phyloP scores from a whole-genome alignment of 345 rosid genomes.

The Salix brachista region DNA sequence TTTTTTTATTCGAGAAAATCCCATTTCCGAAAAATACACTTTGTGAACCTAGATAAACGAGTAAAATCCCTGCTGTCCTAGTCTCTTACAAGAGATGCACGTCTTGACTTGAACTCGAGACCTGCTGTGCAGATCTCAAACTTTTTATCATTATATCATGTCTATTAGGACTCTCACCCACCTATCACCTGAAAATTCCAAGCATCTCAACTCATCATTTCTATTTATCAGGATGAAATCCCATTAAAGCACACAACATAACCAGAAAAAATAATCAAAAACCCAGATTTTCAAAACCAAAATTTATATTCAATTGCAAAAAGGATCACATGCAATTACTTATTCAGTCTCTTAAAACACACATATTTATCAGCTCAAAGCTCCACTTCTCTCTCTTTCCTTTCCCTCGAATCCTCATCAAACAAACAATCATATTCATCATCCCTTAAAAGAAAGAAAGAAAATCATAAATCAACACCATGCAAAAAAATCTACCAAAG shows the following conservation, averaged over 20 bases:
- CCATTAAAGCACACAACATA: not conserved
- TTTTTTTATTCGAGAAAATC: too few relatives aligned
- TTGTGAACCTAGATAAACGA: too few relatives aligned
- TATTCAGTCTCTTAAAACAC: not conserved
- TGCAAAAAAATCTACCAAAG: not conserved
- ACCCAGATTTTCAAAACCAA: not conserved
- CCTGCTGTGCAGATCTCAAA: too few relatives aligned
- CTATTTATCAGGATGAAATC: not conserved
- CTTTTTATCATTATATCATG: too few relatives aligned
- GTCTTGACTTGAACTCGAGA: too few relatives aligned
- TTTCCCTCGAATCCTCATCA: not conserved
- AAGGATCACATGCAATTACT: not conserved
- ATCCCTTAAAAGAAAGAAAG: not conserved
- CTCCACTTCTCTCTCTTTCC: too few relatives aligned
- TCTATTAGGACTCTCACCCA: not conserved
- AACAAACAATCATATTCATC: not conserved
- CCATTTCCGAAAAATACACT: too few relatives aligned
- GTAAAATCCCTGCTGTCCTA: fast-evolving
- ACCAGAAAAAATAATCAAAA: not conserved
- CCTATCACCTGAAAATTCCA: not conserved
- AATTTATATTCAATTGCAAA: not conserved
- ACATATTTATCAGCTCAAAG: not conserved
- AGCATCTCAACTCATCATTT: not conserved
- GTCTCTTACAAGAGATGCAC: fast-evolving
- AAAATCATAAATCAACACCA: not conserved